Evolutionary conservation across 2,329 filamentous ascomycete species (phyloP), one percentile per base, ranked within the genome.

Genomic region (Ophiostoma sp.): DNA sequence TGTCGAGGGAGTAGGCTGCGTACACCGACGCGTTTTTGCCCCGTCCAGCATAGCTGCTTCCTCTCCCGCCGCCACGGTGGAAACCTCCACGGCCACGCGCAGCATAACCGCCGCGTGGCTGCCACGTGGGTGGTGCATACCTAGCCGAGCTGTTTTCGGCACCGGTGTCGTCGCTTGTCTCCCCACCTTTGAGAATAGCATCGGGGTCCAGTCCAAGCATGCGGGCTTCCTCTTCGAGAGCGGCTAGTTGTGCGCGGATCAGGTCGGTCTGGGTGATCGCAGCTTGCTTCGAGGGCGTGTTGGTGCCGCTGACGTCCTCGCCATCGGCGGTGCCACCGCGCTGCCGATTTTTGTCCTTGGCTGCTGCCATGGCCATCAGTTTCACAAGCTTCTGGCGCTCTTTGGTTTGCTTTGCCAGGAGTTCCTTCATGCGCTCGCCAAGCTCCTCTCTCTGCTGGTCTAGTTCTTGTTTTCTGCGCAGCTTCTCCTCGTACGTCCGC

Each of bases 151-250:
- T 40, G 40, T 11, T 5, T 2, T 16, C 60, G 36, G 11, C 12
- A 44, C 38, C 58, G 14, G 79, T 78, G 11, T 49, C 44, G 5
- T 52, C 45, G 64, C 38, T n/a, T n/a, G 63, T 27, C 9, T 45
- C n/a, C 1, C 42, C 63, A 5, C 18, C 44, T 6, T 75, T 5
- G 12, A 60, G 62, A n/a, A 70, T 66, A 12, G 80, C 79, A 69
- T 84, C 76, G 1, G 87, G 84, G 73, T 91, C 87, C 44, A 93
- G 82, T 7, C 90, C 90, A 45, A 93, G 80, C 8, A 84, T 83
- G 73, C 84, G 84, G 14, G 90, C 90, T 77, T 93, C 90, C 36
- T 86, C 87, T 75, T 93, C 87, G 6, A 93, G 79, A n/a, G 84
- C 86, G 1, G 89, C 89, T 14, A 93, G 80, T 74, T 91, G 88